These are phyloP conservation scores for Leccinum broughii DNA, from an alignment of 768 basidiomycete genomes.

Conservation along the genomic window DNA sequence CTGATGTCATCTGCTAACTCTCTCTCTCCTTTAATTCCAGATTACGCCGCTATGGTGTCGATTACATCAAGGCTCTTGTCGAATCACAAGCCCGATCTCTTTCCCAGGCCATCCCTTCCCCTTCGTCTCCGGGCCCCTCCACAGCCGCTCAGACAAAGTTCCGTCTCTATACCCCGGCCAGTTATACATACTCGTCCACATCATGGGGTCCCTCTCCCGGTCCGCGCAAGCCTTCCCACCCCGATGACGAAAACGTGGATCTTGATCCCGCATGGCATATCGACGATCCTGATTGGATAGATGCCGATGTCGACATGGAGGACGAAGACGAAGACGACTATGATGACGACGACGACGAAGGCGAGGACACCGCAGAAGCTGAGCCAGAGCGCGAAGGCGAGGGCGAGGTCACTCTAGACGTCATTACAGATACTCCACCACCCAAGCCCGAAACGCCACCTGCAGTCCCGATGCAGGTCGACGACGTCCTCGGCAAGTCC, in stretches of 20 bases:
- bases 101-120: background rate
- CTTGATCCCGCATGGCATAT: slow-evolving; percentile 18
- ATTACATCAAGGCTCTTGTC: slow-evolving; percentile 36
- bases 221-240: slow-evolving; percentile 12
- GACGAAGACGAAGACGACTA: slow-evolving; percentile 35
- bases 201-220: slow-evolving; percentile 19
- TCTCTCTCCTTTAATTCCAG: slow-evolving; percentile 8
- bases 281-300: slow-evolving; percentile 29
- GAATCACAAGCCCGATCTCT: slow-evolving; percentile 27
- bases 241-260: slow-evolving; percentile 24
- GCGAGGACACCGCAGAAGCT: slow-evolving; percentile 22
- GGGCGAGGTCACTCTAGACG: slow-evolving; percentile 16
- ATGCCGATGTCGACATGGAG: slow-evolving; percentile 32
- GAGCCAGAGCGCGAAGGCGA: slow-evolving; percentile 17
- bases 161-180: slow-evolving; percentile 34
- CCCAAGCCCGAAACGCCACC: slow-evolving; percentile 3
- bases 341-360: slow-evolving; percentile 35
- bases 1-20: slow-evolving; percentile 12
- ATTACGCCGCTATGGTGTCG: slow-evolving; percentile 33
- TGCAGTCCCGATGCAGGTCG: slow-evolving; percentile 5
- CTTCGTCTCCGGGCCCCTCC: slow-evolving; percentile 4
- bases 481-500: background rate
- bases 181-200: slow-evolving; percentile 31
- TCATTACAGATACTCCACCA: slow-evolving; percentile 5
- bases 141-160: slow-evolving; percentile 24